Conservation (phyloP, 257 asterid species). For the Capsicum baccatum region DNA sequence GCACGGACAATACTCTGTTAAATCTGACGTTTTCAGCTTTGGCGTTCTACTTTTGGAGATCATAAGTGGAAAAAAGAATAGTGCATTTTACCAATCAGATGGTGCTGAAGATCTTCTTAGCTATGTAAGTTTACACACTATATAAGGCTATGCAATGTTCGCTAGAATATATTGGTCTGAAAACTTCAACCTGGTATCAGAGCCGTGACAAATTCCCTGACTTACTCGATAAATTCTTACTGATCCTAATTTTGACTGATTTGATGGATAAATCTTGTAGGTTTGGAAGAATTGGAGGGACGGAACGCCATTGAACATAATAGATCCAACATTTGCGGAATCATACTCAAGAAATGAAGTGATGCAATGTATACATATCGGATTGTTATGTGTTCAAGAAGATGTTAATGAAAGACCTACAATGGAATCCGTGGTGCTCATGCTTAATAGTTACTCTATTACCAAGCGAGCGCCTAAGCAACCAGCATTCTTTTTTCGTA, state of each 20-base stretch:
- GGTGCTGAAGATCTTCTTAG: constrained; percentile 26
- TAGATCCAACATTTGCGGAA: constrained; percentile 38
- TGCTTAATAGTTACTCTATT: constrained; percentile 34
- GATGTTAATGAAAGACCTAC: constrained; percentile 37
- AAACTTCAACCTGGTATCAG: neutral
- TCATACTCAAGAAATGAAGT: constrained; percentile 34
- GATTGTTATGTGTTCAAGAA: constrained; percentile 41
- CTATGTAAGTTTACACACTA: constrained; percentile 34
- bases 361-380: constrained; percentile 35
- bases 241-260: neutral
- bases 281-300: constrained; percentile 47
- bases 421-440: constrained; percentile 38
- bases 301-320: constrained; percentile 33
- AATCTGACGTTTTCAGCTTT: constrained; percentile 40
- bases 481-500: constrained; percentile 34
- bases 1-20: constrained; percentile 30
- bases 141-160: no score
- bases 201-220: no score
- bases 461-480: constrained; percentile 20
- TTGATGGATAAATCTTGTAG: constrained; percentile 24
- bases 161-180: no score
- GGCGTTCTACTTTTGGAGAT: constrained; percentile 39
- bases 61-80: constrained; percentile 33
- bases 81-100: constrained; percentile 23
- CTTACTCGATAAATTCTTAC: neutral